phyloP scores from a whole-genome alignment of 495 filamentous ascomycete genomes.

The Penicillium ochrochloron region DNA sequence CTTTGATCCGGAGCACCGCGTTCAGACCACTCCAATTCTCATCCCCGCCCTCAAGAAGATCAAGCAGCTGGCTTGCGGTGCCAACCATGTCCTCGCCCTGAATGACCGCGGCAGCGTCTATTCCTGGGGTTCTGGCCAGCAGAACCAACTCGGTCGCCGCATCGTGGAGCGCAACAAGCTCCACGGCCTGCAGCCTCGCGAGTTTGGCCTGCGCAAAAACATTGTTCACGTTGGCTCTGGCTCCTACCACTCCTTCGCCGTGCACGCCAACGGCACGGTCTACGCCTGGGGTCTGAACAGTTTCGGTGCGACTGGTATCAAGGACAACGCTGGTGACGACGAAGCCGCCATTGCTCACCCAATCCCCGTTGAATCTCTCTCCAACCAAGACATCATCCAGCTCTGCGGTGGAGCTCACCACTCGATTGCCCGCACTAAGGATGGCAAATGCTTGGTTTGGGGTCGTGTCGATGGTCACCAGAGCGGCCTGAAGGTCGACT shows the following conservation, averaged over 20 bases:
- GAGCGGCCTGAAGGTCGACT: slow-evolving; percentile 57
- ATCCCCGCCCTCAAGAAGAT: slow-evolving; percentile 61
- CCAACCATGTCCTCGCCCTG: slow-evolving; percentile 67
- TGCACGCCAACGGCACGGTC: slow-evolving; percentile 71
- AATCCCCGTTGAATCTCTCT: slow-evolving; percentile 63
- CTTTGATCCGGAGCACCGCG: slow-evolving; percentile 48
- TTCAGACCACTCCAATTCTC: slow-evolving; percentile 54
- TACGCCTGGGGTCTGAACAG: slow-evolving; percentile 89
- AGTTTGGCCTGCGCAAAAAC: slow-evolving; percentile 67
- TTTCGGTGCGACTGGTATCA: slow-evolving; percentile 79
- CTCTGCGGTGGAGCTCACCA: slow-evolving; percentile 64
- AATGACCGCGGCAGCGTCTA: slow-evolving; percentile 59
- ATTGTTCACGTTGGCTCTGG: slow-evolving; percentile 60
- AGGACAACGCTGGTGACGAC: slow-evolving; percentile 68
- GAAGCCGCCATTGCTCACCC: slow-evolving; percentile 62
- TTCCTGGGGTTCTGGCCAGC: slow-evolving; percentile 67
- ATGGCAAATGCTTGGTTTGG: slow-evolving; percentile 62
- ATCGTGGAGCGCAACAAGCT: slow-evolving; percentile 59
- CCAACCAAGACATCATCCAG: slow-evolving; percentile 44
- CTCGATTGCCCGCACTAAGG: slow-evolving; percentile 55
- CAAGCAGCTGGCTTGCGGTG: slow-evolving; percentile 58
- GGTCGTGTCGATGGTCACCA: slow-evolving; percentile 64
- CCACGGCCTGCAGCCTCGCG: slow-evolving; percentile 67
- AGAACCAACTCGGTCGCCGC: slow-evolving; percentile 67
- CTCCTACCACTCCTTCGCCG: slow-evolving; percentile 68